Base-by-base conservation (phyloP, 306 rosid genomes). In the Sechiopsis laciniata region DNA sequence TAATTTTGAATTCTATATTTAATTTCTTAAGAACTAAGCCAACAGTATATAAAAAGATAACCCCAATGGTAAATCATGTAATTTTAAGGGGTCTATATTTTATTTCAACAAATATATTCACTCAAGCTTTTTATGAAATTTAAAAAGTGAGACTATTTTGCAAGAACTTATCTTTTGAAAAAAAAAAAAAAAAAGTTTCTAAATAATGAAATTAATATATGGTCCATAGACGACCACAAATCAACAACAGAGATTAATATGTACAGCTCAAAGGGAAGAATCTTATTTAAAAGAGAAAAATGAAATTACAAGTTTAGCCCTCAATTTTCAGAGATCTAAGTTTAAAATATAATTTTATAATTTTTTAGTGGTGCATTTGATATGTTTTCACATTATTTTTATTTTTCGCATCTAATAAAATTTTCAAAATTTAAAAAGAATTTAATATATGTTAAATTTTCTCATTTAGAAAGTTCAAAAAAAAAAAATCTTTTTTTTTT, bases 11-110 rank as follows among this genome's bases (percentile, higher is more conserved):
- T 29, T 62, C n/a, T n/a, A 16, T 62, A 19, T 7, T 32, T 62
- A 62, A 62, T 62, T 62, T 62, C 69, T 62, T 16, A 32, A 32
- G 22, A 15, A 32, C 7, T 35, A 62, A 20, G 69, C 69, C 69
- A 62, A 42, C 0, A 42, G 48, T 42, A 7, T 15, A 7, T 2
- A 5, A 61, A 7, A 37, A 14, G 14, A 62, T 14, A 15, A 26
- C 17, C 10, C 17, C 55, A 11, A 60, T 6, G 2, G 63, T 8
- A 37, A 37, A 37, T 37, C 45, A 5, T 37, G 8, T 37, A 6
- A 37, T 37, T 37, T 37, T 37, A 37, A 37, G 45, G 40, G 45
- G 45, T 37, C 8, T 7, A 37, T 37, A 37, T 5, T 37, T 60
- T 37, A 60, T 60, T 60, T 29, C 20, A 14, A 60, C 0, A 60